Evolutionary conservation across 1,139 yeast species (phyloP).

Genomic region (Scheffersomyces quercinus): DNA sequence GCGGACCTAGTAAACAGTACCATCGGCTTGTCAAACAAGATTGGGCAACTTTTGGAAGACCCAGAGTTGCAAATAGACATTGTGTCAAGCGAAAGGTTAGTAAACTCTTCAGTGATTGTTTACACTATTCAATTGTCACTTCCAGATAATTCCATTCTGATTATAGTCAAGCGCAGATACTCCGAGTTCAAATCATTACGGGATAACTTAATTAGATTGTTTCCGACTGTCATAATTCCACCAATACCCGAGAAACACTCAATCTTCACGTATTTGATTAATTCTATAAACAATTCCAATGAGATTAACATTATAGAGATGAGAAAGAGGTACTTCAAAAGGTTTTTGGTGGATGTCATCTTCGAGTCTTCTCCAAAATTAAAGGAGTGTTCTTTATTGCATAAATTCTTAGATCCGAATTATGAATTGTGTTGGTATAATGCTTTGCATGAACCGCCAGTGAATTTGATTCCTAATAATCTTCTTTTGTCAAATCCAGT

Average conservation of each 20-base stretch:
- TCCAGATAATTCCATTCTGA: constrained; percentile 15
- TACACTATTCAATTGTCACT: constrained; percentile 36
- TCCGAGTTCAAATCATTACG: constrained; percentile 57
- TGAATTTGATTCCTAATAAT: constrained; percentile 39
- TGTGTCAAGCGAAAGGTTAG: constrained; percentile 37
- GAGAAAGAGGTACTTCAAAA: constrained; percentile 40
- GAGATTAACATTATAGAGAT: constrained; percentile 43
- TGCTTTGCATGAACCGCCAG: constrained; percentile 50
- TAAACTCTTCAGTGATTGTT: constrained; percentile 42
- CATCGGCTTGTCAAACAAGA: constrained; percentile 40
- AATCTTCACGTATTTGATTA: constrained; percentile 40
- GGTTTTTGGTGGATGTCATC: constrained; percentile 39
- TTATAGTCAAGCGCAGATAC: constrained; percentile 50
- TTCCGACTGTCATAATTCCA: constrained; percentile 53
- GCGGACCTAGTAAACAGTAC: constrained; percentile 32
- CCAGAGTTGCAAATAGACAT: constrained; percentile 32
- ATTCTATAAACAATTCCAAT: constrained; percentile 38
- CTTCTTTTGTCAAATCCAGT: constrained; percentile 45
- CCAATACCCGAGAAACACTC: constrained; percentile 64
- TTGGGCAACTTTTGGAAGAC: constrained; percentile 29
- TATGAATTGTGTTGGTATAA: constrained; percentile 50
- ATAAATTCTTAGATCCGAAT: constrained; percentile 50
- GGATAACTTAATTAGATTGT: constrained; percentile 42
- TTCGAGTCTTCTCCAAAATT: constrained; percentile 27
- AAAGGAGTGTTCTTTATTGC: constrained; percentile 33